Percentiles rank a stretch among this genome's conserved stretches.
These are phyloP conservation scores for Colletotrichum melonis DNA, from an alignment of 2,329 filamentous ascomycete species.

Conservation along the genomic window DNA sequence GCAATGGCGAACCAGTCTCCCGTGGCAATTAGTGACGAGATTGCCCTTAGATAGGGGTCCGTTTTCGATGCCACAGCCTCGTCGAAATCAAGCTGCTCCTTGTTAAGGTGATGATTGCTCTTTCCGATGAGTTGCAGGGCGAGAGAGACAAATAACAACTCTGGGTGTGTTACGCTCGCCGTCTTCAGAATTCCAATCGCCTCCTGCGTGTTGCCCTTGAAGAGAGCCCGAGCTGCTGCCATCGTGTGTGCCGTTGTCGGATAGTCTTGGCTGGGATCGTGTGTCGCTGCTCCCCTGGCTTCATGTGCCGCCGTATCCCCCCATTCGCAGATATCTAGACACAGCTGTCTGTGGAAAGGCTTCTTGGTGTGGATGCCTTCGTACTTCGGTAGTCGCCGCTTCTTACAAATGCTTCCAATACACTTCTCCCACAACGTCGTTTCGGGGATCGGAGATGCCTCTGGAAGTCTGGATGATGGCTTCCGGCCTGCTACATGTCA, in stretches of 20 bases:
- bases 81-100: conserved; percentile 68
- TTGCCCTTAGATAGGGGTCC: conserved; percentile 83
- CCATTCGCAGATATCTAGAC: conserved; percentile 80
- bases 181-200: conserved; percentile 78
- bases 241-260: conserved; percentile 74
- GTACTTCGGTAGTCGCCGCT: conserved; percentile 70
- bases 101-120: conserved; percentile 55
- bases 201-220: conserved; percentile 75
- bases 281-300: conserved; percentile 40
- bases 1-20: conserved; percentile 82
- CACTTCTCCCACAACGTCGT: conserved; percentile 68
- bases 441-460: conserved; percentile 59
- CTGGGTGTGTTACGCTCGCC: conserved; percentile 70
- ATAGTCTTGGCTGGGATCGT: conserved; percentile 58
- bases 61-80: conserved; percentile 71
- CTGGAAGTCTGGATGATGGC: conserved; percentile 58
- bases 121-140: conserved; percentile 72
- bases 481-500: conserved; percentile 55
- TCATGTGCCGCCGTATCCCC: conserved; percentile 61
- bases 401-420: conserved; percentile 73
- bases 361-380: conserved; percentile 72
- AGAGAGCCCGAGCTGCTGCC: conserved; percentile 80
- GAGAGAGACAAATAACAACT: conserved; percentile 76
- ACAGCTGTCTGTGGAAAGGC: conserved; percentile 78
- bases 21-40: conserved; percentile 81